A percentile compares a stretch with the other conserved stretches of the same genome.
phyloP scores from a whole-genome alignment of 208 protist genomes.

The Wallacemonas sp. region DNA sequence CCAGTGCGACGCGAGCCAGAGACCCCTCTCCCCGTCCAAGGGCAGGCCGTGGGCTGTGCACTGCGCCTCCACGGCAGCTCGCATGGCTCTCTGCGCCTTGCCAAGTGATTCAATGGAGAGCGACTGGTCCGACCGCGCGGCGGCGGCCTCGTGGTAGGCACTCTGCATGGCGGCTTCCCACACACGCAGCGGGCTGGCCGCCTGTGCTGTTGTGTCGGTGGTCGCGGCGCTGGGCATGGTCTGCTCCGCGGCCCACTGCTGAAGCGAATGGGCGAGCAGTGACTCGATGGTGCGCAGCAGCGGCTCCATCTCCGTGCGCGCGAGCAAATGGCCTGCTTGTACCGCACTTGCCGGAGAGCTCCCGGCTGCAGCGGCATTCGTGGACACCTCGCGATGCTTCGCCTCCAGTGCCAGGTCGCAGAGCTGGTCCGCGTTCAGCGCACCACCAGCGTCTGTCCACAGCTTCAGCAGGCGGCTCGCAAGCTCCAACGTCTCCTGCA shows the following conservation, averaged over 20 bases:
- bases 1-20: not conserved
- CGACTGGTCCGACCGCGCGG: not conserved
- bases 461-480: constrained; percentile 10
- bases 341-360: not conserved
- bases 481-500: constrained; percentile 17
- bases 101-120: not conserved
- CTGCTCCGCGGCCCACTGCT: not conserved
- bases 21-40: not conserved
- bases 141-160: not conserved
- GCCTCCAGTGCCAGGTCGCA: not conserved
- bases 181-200: not conserved
- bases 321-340: not conserved
- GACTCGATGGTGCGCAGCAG: not conserved
- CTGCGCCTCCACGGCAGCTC: not conserved
- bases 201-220: not conserved
- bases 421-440: not conserved
- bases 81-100: not conserved
- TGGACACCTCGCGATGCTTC: too few species aligned
- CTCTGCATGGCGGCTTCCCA: not conserved
- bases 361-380: too few species aligned
- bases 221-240: not conserved
- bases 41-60: not conserved
- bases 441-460: constrained; percentile 14
- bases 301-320: not conserved
- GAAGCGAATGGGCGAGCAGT: not conserved